A percentile compares a stretch with the other conserved stretches of the same genome.
phyloP scores from a whole-genome alignment of 2,329 filamentous ascomycete species.

The Cladosporium sp. region DNA sequence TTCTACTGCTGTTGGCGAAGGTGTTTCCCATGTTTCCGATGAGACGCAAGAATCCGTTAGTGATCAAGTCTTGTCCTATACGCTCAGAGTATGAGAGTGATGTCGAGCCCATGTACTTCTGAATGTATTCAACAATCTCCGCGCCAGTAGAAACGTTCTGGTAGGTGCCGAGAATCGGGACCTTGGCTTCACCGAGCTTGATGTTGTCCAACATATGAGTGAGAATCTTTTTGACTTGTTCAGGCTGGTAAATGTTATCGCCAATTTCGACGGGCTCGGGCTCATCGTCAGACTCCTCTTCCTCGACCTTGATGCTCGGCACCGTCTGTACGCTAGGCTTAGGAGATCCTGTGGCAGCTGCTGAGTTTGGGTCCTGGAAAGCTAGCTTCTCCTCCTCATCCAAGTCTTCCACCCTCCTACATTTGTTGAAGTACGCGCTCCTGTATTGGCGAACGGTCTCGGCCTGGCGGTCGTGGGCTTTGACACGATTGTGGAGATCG shows the following conservation, averaged over 20 bases:
- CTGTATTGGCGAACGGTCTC: conserved; percentile 88
- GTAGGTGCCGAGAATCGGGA: conserved; percentile 92
- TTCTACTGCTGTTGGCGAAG: conserved; percentile 94
- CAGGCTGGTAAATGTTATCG: conserved; percentile 77
- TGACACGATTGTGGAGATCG: conserved; percentile 84
- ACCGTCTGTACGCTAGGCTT: conserved; percentile 52
- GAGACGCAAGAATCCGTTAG: conserved; percentile 79
- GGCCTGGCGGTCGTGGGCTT: conserved; percentile 86
- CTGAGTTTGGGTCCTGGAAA: conserved; percentile 74
- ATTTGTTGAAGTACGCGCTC: conserved; percentile 98
- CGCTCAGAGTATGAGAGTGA: conserved; percentile 88
- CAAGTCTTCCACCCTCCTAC: conserved; percentile 87
- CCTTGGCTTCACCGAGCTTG: conserved; percentile 85
- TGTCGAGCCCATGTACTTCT: conserved; percentile 77
- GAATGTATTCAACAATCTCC: conserved; percentile 93
- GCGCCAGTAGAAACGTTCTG: conserved; percentile 86
- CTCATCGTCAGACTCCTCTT: conserved; percentile 57
- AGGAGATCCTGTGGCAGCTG: conserved; percentile 44
- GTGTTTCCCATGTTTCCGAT: conserved; percentile 92
- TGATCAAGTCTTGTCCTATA: conserved; percentile 88
- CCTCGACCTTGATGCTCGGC: conserved; percentile 78
- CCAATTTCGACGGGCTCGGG: conserved; percentile 84
- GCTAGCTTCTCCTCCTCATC: conserved; percentile 98
- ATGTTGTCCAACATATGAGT: conserved; percentile 81
- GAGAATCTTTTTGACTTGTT: conserved; percentile 88